A percentile compares a stretch with the other conserved stretches of the same genome.
phyloP scores from a whole-genome alignment of 2,329 filamentous ascomycete genomes.

The Elsinoe batatas region DNA sequence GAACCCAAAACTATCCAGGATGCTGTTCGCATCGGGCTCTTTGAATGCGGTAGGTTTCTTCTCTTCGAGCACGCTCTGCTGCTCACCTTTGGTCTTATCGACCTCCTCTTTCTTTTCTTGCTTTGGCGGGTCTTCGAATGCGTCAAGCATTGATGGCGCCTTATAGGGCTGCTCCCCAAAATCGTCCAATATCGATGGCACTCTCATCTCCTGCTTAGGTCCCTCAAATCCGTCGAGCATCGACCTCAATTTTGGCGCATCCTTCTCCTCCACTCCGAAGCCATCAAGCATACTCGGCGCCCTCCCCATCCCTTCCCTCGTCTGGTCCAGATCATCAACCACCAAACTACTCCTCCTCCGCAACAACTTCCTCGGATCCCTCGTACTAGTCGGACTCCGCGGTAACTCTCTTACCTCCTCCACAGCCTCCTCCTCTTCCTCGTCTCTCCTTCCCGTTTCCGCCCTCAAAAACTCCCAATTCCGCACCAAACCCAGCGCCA shows the following conservation, averaged over 20 bases:
- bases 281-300: slow-evolving; percentile 19
- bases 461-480: slow-evolving; percentile 62
- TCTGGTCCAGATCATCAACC: slow-evolving; percentile 58
- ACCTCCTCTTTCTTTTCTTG: slow-evolving; percentile 25
- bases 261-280: slow-evolving; percentile 10
- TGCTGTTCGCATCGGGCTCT: slow-evolving; percentile 80
- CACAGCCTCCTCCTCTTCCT: slow-evolving; percentile 20
- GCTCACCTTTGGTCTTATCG: slow-evolving; percentile 27
- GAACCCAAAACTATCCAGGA: slow-evolving; percentile 91
- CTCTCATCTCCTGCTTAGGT: slow-evolving; percentile 3
- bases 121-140: slow-evolving; percentile 23
- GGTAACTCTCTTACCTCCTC: slow-evolving; percentile 20
- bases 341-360: slow-evolving; percentile 66
- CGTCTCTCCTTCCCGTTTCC: slow-evolving; percentile 13
- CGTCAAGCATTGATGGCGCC: slow-evolving; percentile 12
- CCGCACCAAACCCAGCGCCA: slow-evolving; percentile 74
- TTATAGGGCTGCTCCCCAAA: slow-evolving; percentile 23
- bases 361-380: slow-evolving; percentile 57
- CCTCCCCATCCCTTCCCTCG: slow-evolving; percentile 31
- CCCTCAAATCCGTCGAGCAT: slow-evolving; percentile 17
- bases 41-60: slow-evolving; percentile 68
- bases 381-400: slow-evolving; percentile 11
- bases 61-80: slow-evolving; percentile 23
- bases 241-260: slow-evolving; percentile 15
- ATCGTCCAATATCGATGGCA: slow-evolving; percentile 18